Evolutionary conservation across 768 basidiomycete genomes (phyloP), one percentile per base, ranked within the genome.

Genomic region (Candolleomyces aberdarensis): DNA sequence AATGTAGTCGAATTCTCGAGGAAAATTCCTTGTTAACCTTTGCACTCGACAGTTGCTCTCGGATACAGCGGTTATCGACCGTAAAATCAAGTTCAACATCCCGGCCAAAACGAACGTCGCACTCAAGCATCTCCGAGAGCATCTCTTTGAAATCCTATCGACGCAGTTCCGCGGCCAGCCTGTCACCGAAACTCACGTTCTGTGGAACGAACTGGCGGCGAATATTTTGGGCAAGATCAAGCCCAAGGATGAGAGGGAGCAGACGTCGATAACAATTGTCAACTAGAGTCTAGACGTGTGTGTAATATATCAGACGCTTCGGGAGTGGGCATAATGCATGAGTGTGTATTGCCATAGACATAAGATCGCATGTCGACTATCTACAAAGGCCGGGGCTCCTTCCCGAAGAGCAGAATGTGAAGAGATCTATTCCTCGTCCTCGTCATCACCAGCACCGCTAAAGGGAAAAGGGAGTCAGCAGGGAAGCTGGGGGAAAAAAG

Each of bases 141-240:
- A 88, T 56, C 73, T 96, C 51, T 74, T 72, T 17, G 70, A 70
- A 3, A 78, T 88, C 32, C 76, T 96, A 22, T 80, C 83, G n/a
- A 79, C 81, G 19, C 86, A 88, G 63, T 86, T 92, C 69, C 83
- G 86, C 49, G 83, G 83, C 6, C 86, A 85, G 65, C 70, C 80
- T 2, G 73, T 93, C 61, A 78, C 76, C 0, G 80, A 82, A 59
- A 76, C 80, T 5, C 92, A 92, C 63, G 67, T 79, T 32, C 70
- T 74, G 40, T 96, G 94, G 94, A 88, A 87, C 67, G 86, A 89
- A 36, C 68, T 91, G 8, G 89, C 86, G 0, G 72, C 91, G 70
- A 73, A 77, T 62, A 81, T 86, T 1, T 71, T 94, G 48, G 83
- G 87, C 5, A 85, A 80, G 65, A 71, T 74, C 31, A 84, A 80